Percentiles rank a stretch among this genome's conserved stretches.
Conservation (phyloP, 257 asterid species). For the Paraleonurus japonicus region DNA sequence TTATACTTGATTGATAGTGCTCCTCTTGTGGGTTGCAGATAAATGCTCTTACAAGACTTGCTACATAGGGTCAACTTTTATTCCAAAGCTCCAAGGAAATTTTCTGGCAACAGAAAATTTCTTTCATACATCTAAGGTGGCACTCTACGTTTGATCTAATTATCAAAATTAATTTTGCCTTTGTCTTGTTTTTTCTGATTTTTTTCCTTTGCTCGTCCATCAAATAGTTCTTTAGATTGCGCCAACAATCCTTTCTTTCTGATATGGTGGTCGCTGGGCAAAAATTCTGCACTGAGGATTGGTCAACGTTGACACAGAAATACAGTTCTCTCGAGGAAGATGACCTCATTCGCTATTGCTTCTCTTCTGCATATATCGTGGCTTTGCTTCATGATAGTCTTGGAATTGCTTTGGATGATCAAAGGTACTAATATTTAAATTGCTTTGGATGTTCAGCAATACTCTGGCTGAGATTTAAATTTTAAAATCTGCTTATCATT, state of each 20-base stretch:
- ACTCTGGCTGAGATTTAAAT: no score
- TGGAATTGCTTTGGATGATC: conserved; percentile 82
- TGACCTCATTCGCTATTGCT: conserved; percentile 81
- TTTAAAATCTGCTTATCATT: neutral
- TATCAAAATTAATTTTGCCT: neutral
- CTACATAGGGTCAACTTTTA: conserved; percentile 68
- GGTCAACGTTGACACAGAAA: conserved; percentile 68
- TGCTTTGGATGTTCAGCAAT: conserved; percentile 71
- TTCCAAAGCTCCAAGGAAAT: conserved; percentile 83
- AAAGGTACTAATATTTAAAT: conserved; percentile 43
- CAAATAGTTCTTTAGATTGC: conserved; percentile 77
- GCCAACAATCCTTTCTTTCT: conserved; percentile 67
- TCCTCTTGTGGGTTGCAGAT: conserved; percentile 46
- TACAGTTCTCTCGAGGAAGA: conserved; percentile 62
- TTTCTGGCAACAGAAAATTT: conserved; percentile 95
- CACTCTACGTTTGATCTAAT: neutral
- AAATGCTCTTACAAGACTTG: conserved; percentile 67
- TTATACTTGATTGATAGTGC: neutral
- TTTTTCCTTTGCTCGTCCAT: conserved; percentile 23
- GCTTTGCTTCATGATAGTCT: conserved; percentile 96
- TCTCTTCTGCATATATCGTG: conserved; percentile 92
- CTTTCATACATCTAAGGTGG: conserved; percentile 87
- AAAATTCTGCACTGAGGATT: conserved; percentile 77
- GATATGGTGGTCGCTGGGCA: conserved; percentile 79
- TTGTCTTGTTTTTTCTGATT: conserved; percentile 10